Evolutionary conservation across 345 rosid genomes (phyloP), one percentile per base, ranked within the genome.

Genomic region (Combretum micranthum): DNA sequence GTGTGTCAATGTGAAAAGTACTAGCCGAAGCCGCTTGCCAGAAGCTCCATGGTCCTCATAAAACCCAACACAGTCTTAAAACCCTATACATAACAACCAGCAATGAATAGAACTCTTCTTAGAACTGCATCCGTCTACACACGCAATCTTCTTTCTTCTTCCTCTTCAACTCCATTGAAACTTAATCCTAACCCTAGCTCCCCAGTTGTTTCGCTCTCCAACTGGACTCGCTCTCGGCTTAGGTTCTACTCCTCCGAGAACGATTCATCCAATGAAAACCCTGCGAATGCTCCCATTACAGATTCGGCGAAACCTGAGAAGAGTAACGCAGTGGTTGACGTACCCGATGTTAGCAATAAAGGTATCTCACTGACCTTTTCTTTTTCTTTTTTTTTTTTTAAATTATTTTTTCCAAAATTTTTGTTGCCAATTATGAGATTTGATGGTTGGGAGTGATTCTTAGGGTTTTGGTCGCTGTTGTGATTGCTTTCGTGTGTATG

Each of bases 201-300:
- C 2, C 7, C 50, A 60, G 8, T 22, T 20, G 57, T 20, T 52
- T 67, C 53, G 42, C 57, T 64, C 16, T 55, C 74, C 19, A 47
- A 59, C 18, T 48, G 57, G 16, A 39, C 71, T 54, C 71, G 44
- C 12, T 42, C 62, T 26, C 55, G 12, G 22, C 52, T 72, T 52
- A 75, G 84, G 47, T 22, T 68, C 52, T 80, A 5, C 82, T 77
- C 81, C 13, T 71, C 88, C 54, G 80, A 70, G 32, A 67, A 73
- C 12, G 82, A 66, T 20, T 60, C 80, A 16, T 59, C 76, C 50
- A 43, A 21, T 57, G 70, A 63, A n/a, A 60, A 61, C 20, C 57
- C 76, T 22, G 25, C 44, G 16, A 37, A 62, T 3, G 69, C 53
- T 22, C 6, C 70, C 15, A 80, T 64, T 20, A 63, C 77, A 9